Evolutionary conservation across 2,329 filamentous ascomycete species (phyloP), one percentile per base, ranked within the genome.

Genomic region (Aspergillus piperis): DNA sequence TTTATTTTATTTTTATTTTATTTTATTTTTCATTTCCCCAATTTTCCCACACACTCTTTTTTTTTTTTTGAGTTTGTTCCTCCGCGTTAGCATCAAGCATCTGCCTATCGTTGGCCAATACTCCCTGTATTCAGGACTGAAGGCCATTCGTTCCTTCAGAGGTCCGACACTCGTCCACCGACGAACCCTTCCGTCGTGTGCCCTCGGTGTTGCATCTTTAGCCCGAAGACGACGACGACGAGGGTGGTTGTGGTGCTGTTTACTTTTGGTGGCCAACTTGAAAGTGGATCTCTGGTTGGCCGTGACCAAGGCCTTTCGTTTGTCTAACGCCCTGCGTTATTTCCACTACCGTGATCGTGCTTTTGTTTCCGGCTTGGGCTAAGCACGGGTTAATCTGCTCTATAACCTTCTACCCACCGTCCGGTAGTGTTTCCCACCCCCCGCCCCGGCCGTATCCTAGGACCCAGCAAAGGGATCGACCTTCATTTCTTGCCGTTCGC

Each of bases 281-380:
- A 61, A 61, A 64, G 66, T 65, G 66, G 66, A 65, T 61, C 64
- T 52, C 52, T 62, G 56, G 50, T 63, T 58, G 61, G 61, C 58
- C 52, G 56, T 61, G 62, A 62, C 61, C 61, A 64, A 53, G 54
- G 49, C 56, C 57, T 58, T 65, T 55, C 41, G 41, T 44, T 52
- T 54, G 25, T 59, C 59, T 62, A 62, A 61, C 56, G 54, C 60
- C 56, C 51, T 56, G 50, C 54, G 38, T 65, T 72, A 71, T 73
- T 72, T 68, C 68, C 71, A 73, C 69, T 66, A 51, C 65, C 65
- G 52, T 62, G 57, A 59, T 62, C 49, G 49, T 62, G 60, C 57
- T 59, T 58, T 57, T 58, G 60, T 62, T 63, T 62, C 62, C 64
- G 65, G 64, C 66, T 70, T 69, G 65, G 53, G 62, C 60, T 64